These are phyloP conservation scores for Neoboletus brunneissimus DNA, from an alignment of 768 basidiomycete genomes.

Conservation along the genomic window DNA sequence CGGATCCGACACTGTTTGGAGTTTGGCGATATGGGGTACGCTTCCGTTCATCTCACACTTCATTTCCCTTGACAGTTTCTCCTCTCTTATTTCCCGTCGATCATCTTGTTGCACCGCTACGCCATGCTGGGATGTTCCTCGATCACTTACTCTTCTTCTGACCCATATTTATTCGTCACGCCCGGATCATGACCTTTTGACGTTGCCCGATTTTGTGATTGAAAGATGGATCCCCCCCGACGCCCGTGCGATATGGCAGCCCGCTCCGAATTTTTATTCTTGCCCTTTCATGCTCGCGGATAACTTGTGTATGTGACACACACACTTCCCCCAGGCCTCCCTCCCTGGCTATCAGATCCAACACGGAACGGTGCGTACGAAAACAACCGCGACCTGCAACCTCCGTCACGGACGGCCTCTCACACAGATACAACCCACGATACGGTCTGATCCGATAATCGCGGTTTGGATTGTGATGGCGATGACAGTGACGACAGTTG, in stretches of 20 bases:
- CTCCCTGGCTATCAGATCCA: background rate
- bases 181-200: background rate
- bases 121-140: background rate
- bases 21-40: background rate
- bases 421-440: background rate
- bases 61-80: background rate
- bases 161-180: background rate
- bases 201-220: background rate
- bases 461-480: background rate
- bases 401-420: background rate
- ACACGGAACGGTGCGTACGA: background rate
- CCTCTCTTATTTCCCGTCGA: background rate
- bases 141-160: background rate
- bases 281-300: background rate
- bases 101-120: background rate
- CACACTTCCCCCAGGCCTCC: background rate
- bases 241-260: background rate
- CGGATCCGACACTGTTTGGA: background rate
- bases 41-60: background rate
- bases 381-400: background rate
- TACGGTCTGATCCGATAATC: background rate
- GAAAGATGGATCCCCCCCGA: background rate
- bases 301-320: background rate
- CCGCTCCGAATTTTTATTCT: background rate
- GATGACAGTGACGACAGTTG: too few relatives aligned